Evolutionary conservation across 768 basidiomycete genomes (phyloP).

Genomic region (Kwoniella europaea): DNA sequence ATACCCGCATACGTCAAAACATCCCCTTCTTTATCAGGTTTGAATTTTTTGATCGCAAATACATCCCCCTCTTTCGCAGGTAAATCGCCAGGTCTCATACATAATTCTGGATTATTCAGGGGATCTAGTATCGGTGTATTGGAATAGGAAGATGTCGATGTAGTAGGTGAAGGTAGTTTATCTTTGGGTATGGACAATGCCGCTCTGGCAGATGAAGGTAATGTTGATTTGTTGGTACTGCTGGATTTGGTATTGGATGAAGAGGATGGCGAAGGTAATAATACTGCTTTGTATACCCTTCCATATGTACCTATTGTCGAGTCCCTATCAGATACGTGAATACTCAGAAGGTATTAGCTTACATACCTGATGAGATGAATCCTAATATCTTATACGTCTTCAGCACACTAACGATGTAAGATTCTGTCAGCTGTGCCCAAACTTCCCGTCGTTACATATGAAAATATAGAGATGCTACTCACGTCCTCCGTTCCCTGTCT

Average conservation of each 20-base stretch:
- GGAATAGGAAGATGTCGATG: constrained; percentile 21
- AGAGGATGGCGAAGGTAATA: constrained; percentile 43
- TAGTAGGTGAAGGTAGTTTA: constrained; percentile 26
- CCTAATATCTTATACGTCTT: constrained; percentile 90
- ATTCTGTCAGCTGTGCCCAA: too few species aligned
- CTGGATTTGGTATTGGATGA: constrained; percentile 1
- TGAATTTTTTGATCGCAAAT: constrained; percentile 99
- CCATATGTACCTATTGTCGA: constrained; percentile 72
- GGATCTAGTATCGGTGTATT: constrained; percentile 24
- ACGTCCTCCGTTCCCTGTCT: constrained; percentile 67
- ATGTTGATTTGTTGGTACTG: constrained; percentile 13
- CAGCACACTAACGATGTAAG: constrained; percentile 62
- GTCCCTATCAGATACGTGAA: neutral
- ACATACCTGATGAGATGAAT: constrained; percentile 87
- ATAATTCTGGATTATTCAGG: constrained; percentile 49
- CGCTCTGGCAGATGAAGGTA: constrained; percentile 30
- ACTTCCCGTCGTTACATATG: too few species aligned
- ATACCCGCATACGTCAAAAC: constrained; percentile 94
- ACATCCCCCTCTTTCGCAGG: constrained; percentile 66
- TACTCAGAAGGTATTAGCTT: neutral
- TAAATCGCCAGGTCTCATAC: constrained; percentile 68
- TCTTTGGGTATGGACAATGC: constrained; percentile 37
- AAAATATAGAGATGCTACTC: constrained; percentile 19
- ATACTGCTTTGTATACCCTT: constrained; percentile 89
- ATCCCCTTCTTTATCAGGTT: constrained; percentile 99